These are phyloP conservation scores for Podospora pseudopauciseta DNA, from an alignment of 495 filamentous ascomycete genomes.

Conservation along the genomic window DNA sequence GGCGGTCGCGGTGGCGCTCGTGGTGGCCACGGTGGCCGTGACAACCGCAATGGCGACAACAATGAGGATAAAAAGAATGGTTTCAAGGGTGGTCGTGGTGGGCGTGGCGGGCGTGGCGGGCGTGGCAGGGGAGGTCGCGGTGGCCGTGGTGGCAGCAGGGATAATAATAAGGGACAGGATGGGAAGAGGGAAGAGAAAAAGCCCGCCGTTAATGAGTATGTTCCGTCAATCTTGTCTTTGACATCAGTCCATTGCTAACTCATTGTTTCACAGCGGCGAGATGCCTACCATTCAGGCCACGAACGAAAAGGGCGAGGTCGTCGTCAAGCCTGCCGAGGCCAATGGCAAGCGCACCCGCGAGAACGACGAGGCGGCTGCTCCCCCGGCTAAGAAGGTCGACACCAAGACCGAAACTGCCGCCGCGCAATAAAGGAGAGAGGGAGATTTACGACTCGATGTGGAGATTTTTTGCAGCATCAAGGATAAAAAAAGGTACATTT, in stretches of 20 bases:
- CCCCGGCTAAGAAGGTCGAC: constrained; percentile 50
- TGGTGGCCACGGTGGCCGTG: constrained; percentile 32
- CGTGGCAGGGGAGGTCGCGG: constrained; percentile 40
- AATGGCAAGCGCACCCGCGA: constrained; percentile 47
- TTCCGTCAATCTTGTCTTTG: neutral
- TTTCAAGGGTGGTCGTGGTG: constrained; percentile 44
- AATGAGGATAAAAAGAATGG: constrained; percentile 60
- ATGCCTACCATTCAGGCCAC: constrained; percentile 27
- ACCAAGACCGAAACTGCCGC: constrained; percentile 36
- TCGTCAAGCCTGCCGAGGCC: constrained; percentile 31
- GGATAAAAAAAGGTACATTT: neutral
- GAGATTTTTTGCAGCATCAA: neutral
- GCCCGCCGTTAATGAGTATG: constrained; percentile 28
- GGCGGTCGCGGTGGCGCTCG: constrained; percentile 35
- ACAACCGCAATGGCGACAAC: constrained; percentile 57
- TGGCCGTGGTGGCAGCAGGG: constrained; percentile 34
- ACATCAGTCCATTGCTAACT: constrained; percentile 22
- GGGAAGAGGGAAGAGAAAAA: constrained; percentile 23
- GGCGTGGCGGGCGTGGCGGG: constrained; percentile 43
- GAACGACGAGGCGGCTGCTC: constrained; percentile 32
- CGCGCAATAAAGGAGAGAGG: constrained; percentile 8
- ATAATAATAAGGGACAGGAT: constrained; percentile 31
- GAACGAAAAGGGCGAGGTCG: constrained; percentile 29
- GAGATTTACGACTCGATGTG: neutral
- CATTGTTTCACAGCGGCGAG: constrained; percentile 21